A percentile compares a stretch with the other conserved stretches of the same genome.
Evolutionary conservation across 75 land plant genomes (phyloP).

Genomic region (Isoetes taiwanensis): DNA sequence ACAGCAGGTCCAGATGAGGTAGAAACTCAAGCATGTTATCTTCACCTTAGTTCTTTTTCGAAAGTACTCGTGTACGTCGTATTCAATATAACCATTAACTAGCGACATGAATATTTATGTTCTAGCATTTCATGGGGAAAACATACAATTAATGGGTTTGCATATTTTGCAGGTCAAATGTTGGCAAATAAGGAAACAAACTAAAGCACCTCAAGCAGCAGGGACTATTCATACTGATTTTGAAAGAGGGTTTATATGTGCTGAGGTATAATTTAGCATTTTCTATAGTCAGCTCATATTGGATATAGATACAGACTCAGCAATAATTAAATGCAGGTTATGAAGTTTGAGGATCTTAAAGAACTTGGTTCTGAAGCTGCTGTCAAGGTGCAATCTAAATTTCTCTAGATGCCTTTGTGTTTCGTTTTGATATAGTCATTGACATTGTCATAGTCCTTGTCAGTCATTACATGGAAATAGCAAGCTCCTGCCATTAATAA

Average conservation of each 20-base stretch:
- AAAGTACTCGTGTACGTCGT: not conserved
- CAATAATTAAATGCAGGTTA: constrained; percentile 42
- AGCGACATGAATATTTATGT: not conserved
- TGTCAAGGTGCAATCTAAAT: constrained; percentile 54
- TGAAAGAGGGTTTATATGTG: constrained; percentile 97
- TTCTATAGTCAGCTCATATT: too few species aligned
- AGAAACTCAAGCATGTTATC: constrained; percentile 1
- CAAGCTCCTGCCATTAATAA: not conserved
- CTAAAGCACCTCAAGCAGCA: constrained; percentile 99
- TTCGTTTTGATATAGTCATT: not conserved
- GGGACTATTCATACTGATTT: constrained; percentile 95
- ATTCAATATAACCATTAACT: not conserved
- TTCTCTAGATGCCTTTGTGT: not conserved
- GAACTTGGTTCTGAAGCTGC: constrained; percentile 83
- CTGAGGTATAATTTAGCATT: too few species aligned
- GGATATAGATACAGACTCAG: too few species aligned
- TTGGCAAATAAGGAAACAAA: constrained; percentile 90
- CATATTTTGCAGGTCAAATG: constrained; percentile 85
- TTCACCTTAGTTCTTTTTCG: not conserved
- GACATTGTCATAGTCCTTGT: not conserved
- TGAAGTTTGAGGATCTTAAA: constrained; percentile 96
- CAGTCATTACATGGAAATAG: too few species aligned
- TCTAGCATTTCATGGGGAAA: too few species aligned
- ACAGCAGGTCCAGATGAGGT: constrained; percentile 99
- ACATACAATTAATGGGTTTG: too few species aligned